Percentiles rank a stretch among this genome's conserved stretches.
phyloP scores from a whole-genome alignment of 805 yeast species.

The Starmerella powellii region DNA sequence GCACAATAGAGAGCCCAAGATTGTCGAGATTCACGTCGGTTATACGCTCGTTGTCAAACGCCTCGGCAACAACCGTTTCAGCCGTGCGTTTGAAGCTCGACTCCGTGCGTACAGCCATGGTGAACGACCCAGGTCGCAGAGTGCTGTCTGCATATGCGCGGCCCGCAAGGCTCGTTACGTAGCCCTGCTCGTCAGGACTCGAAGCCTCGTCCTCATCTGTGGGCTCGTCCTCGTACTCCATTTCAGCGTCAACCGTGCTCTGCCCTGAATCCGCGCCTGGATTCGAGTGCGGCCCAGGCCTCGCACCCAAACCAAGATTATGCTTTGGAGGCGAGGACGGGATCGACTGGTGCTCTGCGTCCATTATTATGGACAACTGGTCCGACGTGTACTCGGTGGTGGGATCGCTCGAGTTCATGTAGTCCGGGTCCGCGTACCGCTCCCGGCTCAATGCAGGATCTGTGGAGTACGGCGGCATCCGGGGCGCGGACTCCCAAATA shows the following conservation, averaged over 20 bases:
- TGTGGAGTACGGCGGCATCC: constrained; percentile 13
- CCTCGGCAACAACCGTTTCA: constrained; percentile 2
- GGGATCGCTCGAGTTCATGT: constrained; percentile 13
- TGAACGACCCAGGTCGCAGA: constrained; percentile 3
- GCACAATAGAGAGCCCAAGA: constrained; percentile 25
- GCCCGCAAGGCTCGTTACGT: not conserved
- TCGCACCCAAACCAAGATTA: too few species aligned
- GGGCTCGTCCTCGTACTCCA: constrained; percentile 6
- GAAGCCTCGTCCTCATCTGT: constrained; percentile 5
- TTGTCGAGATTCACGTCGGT: constrained; percentile 18
- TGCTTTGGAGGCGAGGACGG: constrained; percentile 19
- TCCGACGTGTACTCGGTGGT: constrained; percentile 1
- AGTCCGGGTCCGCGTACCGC: constrained; percentile 15
- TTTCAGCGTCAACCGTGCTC: constrained; percentile 6
- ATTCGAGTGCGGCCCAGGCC: too few species aligned
- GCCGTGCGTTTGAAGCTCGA: constrained; percentile 7
- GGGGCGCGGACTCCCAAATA: not conserved
- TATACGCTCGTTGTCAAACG: constrained; percentile 8
- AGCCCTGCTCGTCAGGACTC: not conserved
- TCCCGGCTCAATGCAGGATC: constrained; percentile 13
- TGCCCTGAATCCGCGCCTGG: too few species aligned
- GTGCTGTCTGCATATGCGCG: not conserved
- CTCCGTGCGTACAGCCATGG: constrained; percentile 7
- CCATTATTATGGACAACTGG: not conserved
- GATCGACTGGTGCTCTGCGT: not conserved